A percentile compares a stretch with the other conserved stretches of the same genome.
Evolutionary conservation across 2,329 filamentous ascomycete genomes (phyloP).

Genomic region (Lanzia echinophila): DNA sequence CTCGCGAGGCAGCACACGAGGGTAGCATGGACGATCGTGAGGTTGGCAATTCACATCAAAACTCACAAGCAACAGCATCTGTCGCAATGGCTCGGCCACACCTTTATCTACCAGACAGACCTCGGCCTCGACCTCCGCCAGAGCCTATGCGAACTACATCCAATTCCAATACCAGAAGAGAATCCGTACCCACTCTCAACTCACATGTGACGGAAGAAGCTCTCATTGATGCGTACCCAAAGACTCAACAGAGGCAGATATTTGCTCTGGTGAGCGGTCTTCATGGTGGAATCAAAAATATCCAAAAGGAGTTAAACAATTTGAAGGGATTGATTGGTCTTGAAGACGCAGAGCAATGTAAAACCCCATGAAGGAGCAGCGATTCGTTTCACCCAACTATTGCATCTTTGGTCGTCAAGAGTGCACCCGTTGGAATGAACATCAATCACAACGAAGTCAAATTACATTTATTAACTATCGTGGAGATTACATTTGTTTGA

Average conservation of each 20-base stretch:
- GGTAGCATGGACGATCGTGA: conserved; percentile 1
- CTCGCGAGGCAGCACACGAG: conserved; percentile 12
- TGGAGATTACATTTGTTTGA: too few species aligned
- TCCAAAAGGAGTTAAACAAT: conserved; percentile 22
- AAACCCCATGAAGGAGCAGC: too few species aligned
- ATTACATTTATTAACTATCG: too few species aligned
- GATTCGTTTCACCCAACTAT: too few species aligned
- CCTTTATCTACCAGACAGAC: conserved; percentile 1
- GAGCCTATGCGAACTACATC: background rate
- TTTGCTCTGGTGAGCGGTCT: conserved; percentile 20
- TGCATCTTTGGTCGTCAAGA: background rate
- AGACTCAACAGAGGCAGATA: conserved; percentile 21
- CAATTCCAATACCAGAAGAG: background rate
- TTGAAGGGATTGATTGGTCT: conserved; percentile 23
- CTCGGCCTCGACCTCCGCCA: background rate
- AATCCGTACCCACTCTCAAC: background rate
- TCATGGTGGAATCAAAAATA: conserved; percentile 19
- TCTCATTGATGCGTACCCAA: conserved; percentile 18
- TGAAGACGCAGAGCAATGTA: conserved; percentile 13
- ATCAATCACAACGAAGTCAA: too few species aligned
- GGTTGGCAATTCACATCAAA: background rate
- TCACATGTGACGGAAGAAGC: background rate
- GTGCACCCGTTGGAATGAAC: too few species aligned
- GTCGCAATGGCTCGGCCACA: conserved; percentile 1
- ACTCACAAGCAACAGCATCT: background rate